Conservation (phyloP, 768 basidiomycete species). For the Leccinum pellstonianum region DNA sequence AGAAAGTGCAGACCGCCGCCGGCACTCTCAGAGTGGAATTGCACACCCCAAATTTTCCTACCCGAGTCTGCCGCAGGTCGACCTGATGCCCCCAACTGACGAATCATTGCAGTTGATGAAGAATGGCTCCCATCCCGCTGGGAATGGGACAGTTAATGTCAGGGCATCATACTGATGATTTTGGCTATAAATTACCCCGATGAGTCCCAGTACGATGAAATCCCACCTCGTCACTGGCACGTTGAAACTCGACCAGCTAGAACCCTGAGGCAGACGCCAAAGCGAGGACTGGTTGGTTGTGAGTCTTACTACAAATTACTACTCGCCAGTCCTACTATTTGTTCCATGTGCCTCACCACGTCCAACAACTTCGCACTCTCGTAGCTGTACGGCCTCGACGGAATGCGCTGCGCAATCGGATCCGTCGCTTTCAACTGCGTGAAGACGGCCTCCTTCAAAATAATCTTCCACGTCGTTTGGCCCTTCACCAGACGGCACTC, state of each 20-base stretch:
- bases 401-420: conserved; percentile 8
- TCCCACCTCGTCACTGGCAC: no score
- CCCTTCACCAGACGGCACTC: conserved; percentile 16
- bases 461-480: conserved; percentile 13
- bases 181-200: no score
- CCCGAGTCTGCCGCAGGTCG: conserved; percentile 56
- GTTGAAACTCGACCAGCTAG: no score
- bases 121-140: no score
- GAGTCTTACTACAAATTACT: background rate
- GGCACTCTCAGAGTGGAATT: conserved; percentile 98
- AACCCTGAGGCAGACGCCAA: no score
- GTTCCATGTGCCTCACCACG: conserved; percentile 17
- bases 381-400: conserved; percentile 15
- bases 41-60: conserved; percentile 94
- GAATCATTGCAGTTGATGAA: no score
- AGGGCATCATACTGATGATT: no score
- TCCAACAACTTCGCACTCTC: conserved; percentile 15
- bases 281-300: no score
- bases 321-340: conserved; percentile 7
- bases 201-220: no score
- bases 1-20: conserved; percentile 71
- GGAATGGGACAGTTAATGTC: no score
- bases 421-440: conserved; percentile 10
- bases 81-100: no score
- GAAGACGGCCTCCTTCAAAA: conserved; percentile 15